Evolutionary conservation across 2,329 filamentous ascomycete species (phyloP), one percentile per base, ranked within the genome.

Genomic region (Pyrenophora teres): DNA sequence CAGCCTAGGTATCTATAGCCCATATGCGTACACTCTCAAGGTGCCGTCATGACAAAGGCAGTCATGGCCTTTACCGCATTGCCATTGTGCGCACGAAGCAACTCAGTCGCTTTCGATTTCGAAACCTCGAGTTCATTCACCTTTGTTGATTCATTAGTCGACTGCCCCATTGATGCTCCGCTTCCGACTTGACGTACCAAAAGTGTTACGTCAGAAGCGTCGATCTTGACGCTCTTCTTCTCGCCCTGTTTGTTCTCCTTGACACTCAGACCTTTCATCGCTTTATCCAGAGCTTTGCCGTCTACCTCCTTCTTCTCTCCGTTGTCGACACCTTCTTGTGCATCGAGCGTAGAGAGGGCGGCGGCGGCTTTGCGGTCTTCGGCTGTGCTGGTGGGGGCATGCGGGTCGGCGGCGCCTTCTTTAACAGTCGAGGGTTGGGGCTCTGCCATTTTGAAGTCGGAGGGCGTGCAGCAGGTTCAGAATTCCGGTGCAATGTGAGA

Each of bases 311-410:
- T 81, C 65, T 82, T 80, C 40, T 77, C 74, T 2, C 74, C 67
- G 15, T 73, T 67, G 25, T 82, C 79, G 40, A 80, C 79, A 48
- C 77, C 76, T 53, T 78, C 77, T 51, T 77, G 78, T 32, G 74
- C 71, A 69, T 90, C 88, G 60, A 92, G 85, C 55, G 81, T 83
- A 40, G 87, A 87, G 53, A 92, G 83, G 25, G 88, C 89, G 6
- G 86, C 86, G 35, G 87, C 87, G 39, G 88, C 87, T 74, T 90
- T 90, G 74, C 87, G 86, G 76, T 90, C 88, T 74, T 91, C 88
- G 67, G 88, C 87, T 74, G 86, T 88, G 33, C 72, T 68, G 5
- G 77, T 75, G 15, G 77, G 69, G 4, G 73, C 67, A 27, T 68
- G 68, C 2, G 71, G 63, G 39, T 80, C 77, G 25, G 81, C 80